phyloP scores from a whole-genome alignment of 2,329 filamentous ascomycete species.

The Fusarium graminum region DNA sequence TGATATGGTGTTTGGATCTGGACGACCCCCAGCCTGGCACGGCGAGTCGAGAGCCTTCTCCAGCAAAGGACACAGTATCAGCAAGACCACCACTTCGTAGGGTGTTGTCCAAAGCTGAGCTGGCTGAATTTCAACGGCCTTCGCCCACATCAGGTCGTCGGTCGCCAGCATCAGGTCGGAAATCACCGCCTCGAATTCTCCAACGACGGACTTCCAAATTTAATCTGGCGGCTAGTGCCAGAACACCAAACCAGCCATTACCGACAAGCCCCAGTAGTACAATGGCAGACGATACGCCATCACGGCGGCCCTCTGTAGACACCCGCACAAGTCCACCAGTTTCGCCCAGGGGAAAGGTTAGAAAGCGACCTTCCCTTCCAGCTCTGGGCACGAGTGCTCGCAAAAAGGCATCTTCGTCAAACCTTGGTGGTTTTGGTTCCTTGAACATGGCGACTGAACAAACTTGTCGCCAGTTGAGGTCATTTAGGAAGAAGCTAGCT shows the following conservation, averaged over 20 bases:
- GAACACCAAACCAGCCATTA: slow-evolving; percentile 56
- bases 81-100: slow-evolving; percentile 82
- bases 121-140: slow-evolving; percentile 80
- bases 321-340: slow-evolving; percentile 62
- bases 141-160: slow-evolving; percentile 62
- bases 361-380: slow-evolving; percentile 67
- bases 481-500: slow-evolving; percentile 73
- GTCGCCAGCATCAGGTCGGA: slow-evolving; percentile 63
- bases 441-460: slow-evolving; percentile 75
- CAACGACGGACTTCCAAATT: slow-evolving; percentile 68
- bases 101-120: slow-evolving; percentile 87
- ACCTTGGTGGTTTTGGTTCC: slow-evolving; percentile 65
- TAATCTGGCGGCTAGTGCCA: slow-evolving; percentile 55
- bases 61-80: slow-evolving; percentile 65
- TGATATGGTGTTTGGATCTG: slow-evolving; percentile 77
- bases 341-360: slow-evolving; percentile 63
- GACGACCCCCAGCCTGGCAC: slow-evolving; percentile 59
- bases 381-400: slow-evolving; percentile 60
- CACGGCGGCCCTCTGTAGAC: slow-evolving; percentile 61
- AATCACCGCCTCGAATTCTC: slow-evolving; percentile 68
- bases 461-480: slow-evolving; percentile 70
- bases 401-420: slow-evolving; percentile 63
- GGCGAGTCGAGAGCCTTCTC: slow-evolving; percentile 66
- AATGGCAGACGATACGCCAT: slow-evolving; percentile 61
- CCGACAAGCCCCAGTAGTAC: slow-evolving; percentile 58